A percentile compares a stretch with the other conserved stretches of the same genome.
phyloP scores from a whole-genome alignment of 139 green algal genomes.

The Tetradesmus obliquus region DNA sequence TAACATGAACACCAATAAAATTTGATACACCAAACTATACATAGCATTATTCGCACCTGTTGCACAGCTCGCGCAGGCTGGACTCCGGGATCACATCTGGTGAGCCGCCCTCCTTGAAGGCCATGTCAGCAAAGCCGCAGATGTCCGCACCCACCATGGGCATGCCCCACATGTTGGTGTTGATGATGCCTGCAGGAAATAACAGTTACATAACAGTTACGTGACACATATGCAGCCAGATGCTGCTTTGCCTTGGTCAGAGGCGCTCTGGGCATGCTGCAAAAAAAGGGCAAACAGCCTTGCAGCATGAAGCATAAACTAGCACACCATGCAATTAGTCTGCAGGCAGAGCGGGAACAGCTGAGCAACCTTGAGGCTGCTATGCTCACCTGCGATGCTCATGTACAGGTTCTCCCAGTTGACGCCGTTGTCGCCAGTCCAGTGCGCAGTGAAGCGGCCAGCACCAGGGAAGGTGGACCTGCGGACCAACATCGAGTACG shows the following conservation, averaged over 20 bases:
- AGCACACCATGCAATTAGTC: no score
- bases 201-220: background rate
- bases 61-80: background rate
- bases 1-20: no score
- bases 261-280: background rate
- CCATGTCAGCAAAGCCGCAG: slow-evolving; percentile 53
- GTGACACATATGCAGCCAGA: no score
- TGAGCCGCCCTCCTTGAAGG: background rate
- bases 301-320: background rate
- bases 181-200: slow-evolving; percentile 29
- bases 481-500: background rate
- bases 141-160: slow-evolving; percentile 63
- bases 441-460: slow-evolving; percentile 29
- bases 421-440: slow-evolving; percentile 59
- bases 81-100: background rate
- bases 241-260: no score
- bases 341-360: no score
- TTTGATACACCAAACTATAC: no score
- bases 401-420: slow-evolving; percentile 60
- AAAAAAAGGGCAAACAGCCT: background rate
- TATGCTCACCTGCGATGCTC: background rate
- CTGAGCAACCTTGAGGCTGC: no score
- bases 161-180: slow-evolving; percentile 51
- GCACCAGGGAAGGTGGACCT: slow-evolving; percentile 47
- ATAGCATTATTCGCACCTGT: background rate